Conservation (phyloP, 1,284 basidiomycete species). For the Apiotrichum veenhuisii region DNA sequence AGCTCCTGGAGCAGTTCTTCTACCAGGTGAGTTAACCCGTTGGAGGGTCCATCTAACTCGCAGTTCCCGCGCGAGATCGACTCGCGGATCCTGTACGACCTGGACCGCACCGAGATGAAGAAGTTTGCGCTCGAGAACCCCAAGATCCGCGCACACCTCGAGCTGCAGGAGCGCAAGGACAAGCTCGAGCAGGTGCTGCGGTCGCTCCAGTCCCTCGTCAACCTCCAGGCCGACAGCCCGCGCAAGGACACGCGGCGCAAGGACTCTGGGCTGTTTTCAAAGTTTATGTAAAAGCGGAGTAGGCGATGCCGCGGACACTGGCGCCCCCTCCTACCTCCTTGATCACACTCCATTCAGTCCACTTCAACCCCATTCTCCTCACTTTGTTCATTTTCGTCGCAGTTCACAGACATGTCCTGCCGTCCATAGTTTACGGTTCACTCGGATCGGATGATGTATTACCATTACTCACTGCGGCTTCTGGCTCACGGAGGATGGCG, state of each 20-base stretch:
- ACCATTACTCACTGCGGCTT: too few species aligned
- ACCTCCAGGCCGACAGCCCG: slow-evolving; percentile 70
- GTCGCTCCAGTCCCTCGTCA: slow-evolving; percentile 78
- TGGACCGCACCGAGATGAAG: slow-evolving; percentile 79
- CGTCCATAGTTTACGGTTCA: too few species aligned
- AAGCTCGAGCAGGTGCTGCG: slow-evolving; percentile 97
- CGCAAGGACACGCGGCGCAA: slow-evolving; percentile 34
- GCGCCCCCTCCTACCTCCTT: too few species aligned
- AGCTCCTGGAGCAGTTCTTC: slow-evolving; percentile 96
- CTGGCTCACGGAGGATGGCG: too few species aligned
- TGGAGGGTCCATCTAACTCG: too few species aligned
- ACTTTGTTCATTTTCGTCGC: too few species aligned
- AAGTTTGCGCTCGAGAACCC: slow-evolving; percentile 93
- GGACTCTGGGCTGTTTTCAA: slow-evolving; percentile 45
- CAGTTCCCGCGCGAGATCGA: slow-evolving; percentile 97
- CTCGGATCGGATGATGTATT: too few species aligned
- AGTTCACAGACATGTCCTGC: too few species aligned
- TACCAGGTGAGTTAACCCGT: slow-evolving; percentile 82
- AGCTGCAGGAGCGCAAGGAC: slow-evolving; percentile 93
- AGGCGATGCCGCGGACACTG: too few species aligned
- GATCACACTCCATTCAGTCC: background rate
- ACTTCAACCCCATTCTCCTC: too few species aligned
- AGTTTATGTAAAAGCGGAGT: slow-evolving; percentile 38
- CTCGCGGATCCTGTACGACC: slow-evolving; percentile 84
- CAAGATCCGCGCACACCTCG: slow-evolving; percentile 75